Evolutionary conservation across 257 asterid species (phyloP).

Genomic region (Coffea eugenioides): DNA sequence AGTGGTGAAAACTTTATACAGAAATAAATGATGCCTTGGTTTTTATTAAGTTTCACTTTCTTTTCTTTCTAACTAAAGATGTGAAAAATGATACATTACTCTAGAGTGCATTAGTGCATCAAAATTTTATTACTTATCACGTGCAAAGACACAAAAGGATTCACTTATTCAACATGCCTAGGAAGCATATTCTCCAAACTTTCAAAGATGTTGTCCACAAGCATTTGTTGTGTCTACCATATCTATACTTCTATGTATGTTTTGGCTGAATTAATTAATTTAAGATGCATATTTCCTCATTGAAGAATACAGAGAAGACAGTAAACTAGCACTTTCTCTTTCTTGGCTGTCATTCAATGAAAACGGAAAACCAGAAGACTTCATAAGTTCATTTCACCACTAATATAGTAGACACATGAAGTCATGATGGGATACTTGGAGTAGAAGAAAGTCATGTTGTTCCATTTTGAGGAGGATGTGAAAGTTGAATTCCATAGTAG

Average conservation of each 20-base stretch:
- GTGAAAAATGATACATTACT: too few relatives aligned
- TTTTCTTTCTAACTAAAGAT: not conserved
- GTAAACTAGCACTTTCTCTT: not conserved
- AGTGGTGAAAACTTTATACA: not conserved
- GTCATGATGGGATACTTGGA: not conserved
- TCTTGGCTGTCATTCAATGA: not conserved
- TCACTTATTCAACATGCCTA: not conserved
- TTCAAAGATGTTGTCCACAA: not conserved
- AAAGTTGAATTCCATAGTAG: not conserved
- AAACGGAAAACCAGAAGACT: not conserved
- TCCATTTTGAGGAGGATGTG: slow-evolving; percentile 1
- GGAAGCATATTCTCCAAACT: not conserved
- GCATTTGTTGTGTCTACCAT: not conserved
- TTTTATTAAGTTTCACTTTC: not conserved
- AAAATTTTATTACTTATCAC: not conserved
- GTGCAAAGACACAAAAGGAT: not conserved
- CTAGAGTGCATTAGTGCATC: not conserved
- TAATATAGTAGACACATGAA: not conserved
- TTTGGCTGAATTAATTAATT: too few relatives aligned
- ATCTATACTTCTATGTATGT: not conserved
- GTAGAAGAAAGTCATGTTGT: not conserved
- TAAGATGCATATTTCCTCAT: too few relatives aligned
- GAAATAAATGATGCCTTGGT: not conserved
- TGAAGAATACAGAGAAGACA: not conserved
- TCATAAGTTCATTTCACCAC: too few relatives aligned